Evolutionary conservation across 148 eudicot genomes (phyloP).

Genomic region (Silene latifolia): DNA sequence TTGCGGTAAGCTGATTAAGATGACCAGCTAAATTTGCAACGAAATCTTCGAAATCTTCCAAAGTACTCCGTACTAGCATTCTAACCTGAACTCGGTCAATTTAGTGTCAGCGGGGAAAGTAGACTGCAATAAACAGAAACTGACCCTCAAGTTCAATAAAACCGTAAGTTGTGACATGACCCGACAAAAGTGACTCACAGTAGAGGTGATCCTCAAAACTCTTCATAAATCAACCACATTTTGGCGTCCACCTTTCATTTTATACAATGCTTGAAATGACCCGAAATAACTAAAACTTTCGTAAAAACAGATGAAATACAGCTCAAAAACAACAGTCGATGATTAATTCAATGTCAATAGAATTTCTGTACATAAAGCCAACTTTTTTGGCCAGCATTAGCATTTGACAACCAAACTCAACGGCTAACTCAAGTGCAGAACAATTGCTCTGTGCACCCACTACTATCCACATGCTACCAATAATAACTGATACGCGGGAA

Average conservation of each 20-base stretch:
- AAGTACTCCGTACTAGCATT: no score
- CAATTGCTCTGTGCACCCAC: not conserved
- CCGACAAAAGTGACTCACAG: no score
- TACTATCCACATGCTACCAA: not conserved
- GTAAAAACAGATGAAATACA: not conserved
- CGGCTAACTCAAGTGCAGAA: constrained; percentile 6
- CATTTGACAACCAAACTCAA: not conserved
- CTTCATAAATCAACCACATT: no score
- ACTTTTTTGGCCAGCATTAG: not conserved
- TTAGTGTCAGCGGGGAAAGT: not conserved
- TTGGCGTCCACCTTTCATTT: no score
- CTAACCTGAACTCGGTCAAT: no score
- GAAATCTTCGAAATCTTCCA: no score
- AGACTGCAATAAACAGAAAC: not conserved
- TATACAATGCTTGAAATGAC: no score
- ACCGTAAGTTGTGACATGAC: not conserved
- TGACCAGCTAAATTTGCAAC: no score
- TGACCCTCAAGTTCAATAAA: not conserved
- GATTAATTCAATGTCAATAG: not conserved
- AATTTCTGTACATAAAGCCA: constrained; percentile 4
- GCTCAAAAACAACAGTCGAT: not conserved
- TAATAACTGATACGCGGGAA: not conserved
- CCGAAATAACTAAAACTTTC: no score
- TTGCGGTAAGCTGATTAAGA: no score
- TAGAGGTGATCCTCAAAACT: no score